Evolutionary conservation across 2,329 filamentous ascomycete genomes (phyloP).

Genomic region (Fusarium mangiferae): DNA sequence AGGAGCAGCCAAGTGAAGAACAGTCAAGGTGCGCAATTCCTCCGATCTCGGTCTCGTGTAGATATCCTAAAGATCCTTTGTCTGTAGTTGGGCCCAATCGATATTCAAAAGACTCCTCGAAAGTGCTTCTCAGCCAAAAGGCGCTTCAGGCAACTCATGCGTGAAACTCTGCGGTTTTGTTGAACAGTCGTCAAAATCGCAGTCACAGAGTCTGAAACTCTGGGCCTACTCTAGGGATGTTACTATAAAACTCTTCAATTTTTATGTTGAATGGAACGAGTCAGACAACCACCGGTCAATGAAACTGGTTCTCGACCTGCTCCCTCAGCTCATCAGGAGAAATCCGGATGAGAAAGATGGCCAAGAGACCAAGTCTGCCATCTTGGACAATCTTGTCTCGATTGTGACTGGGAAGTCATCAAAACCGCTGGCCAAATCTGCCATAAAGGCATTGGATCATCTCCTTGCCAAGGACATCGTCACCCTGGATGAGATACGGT

Average conservation of each 20-base stretch:
- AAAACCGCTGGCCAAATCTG: conserved; percentile 74
- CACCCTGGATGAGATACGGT: conserved; percentile 56
- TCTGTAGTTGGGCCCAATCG: conserved; percentile 48
- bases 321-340: conserved; percentile 60
- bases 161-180: conserved; percentile 70
- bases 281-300: conserved; percentile 72
- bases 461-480: conserved; percentile 71
- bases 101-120: conserved; percentile 61
- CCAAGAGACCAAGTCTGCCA: conserved; percentile 53
- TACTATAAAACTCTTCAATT: conserved; percentile 64
- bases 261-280: conserved; percentile 75
- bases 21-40: conserved; percentile 51
- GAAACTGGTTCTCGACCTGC: conserved; percentile 69
- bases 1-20: conserved; percentile 49
- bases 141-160: conserved; percentile 65
- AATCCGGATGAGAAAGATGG: conserved; percentile 58
- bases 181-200: conserved; percentile 66
- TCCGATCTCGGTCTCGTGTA: conserved; percentile 18
- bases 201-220: conserved; percentile 51
- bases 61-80: conserved; percentile 35
- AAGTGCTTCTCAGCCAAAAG: conserved; percentile 63
- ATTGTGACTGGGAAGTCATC: conserved; percentile 70
- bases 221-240: conserved; percentile 65
- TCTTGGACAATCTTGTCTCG: conserved; percentile 65
- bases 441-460: conserved; percentile 73